Base-by-base conservation (phyloP, 768 basidiomycete species). In the Tremella mesenterica region DNA sequence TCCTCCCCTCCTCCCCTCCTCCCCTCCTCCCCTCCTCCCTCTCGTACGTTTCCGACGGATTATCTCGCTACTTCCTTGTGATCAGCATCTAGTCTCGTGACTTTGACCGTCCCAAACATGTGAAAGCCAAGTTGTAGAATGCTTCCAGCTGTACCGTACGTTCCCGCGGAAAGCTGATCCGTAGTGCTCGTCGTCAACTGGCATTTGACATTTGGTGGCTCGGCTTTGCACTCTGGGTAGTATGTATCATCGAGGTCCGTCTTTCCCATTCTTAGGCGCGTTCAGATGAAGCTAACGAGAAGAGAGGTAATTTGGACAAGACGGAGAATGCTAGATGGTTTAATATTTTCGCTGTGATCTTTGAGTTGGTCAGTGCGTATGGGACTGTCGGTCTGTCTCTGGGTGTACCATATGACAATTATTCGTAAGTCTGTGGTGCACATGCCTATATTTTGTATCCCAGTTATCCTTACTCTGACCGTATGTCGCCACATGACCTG, bases 161-260 rank as follows among this genome's bases (percentile, higher is more conserved):
- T n/a, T n/a, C n/a, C n/a, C 8, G 3, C 1, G 29, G 25, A 1
- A 23, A 44, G 10, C 14, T 25, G 41, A 12, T 5, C 14, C 4
- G 6, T 43, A 64, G 61, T 50, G 72, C 70, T 16, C 59, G 69
- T 14, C 53, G 72, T 61, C 93, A 99, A 69, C 81, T 99, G 53
- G 86, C 92, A 2, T 96, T 95, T 58, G 92, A 95, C 73, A 89
- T 96, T 81, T 95, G 92, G 93, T 95, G 90, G 90, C 73, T 97
- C 20, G 85, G 77, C 0, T 71, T 88, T 12, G 89, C 88, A 0
- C 73, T 96, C 12, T 90, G 91, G 74, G 72, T 95, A 1, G 77
- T 96, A 34, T 96, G 92, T 69, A 93, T 96, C 59, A 83, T 95
- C 57, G 95, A 96, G 80, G 88, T 87, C 56, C 54, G 79, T 59